Evolutionary conservation across 768 basidiomycete genomes (phyloP).

Genomic region (Phanerodontia chrysosporium): DNA sequence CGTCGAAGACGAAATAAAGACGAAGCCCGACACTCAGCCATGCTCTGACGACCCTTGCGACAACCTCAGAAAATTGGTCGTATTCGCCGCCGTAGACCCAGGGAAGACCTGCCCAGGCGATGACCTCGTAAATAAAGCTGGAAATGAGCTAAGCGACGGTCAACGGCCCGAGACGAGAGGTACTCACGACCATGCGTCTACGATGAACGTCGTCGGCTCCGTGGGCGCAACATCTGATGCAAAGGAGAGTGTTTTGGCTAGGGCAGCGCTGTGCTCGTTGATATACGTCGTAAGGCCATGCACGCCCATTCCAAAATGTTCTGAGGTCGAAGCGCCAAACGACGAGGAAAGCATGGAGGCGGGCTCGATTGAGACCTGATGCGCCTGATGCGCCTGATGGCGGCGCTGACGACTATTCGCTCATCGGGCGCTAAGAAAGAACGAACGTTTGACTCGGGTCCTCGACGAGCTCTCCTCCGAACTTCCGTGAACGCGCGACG

Average conservation of each 20-base stretch:
- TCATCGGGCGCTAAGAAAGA: not conserved
- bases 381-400: no score
- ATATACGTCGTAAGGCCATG: constrained; percentile 50
- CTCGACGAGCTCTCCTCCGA: not conserved
- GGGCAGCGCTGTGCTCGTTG: constrained; percentile 38
- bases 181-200: constrained; percentile 88
- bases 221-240: constrained; percentile 2
- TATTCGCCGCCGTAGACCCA: constrained; percentile 91
- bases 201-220: constrained; percentile 45
- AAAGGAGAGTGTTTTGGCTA: constrained; percentile 36
- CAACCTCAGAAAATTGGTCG: constrained; percentile 43
- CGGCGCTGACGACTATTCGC: not conserved
- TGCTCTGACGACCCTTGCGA: constrained; percentile 49
- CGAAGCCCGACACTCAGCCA: constrained; percentile 67
- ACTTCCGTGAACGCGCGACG: not conserved
- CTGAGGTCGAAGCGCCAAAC: not conserved
- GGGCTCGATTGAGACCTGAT: not conserved
- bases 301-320: constrained; percentile 38
- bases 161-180: constrained; percentile 5
- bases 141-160: not conserved
- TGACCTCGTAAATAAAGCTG: constrained; percentile 74
- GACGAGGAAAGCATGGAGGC: not conserved
- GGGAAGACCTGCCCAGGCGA: constrained; percentile 55
- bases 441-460: not conserved
- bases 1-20: constrained; percentile 80